Percentiles rank a stretch among this genome's conserved stretches.
Evolutionary conservation across 2,329 filamentous ascomycete species (phyloP).

Genomic region (Aspergillus sp.): DNA sequence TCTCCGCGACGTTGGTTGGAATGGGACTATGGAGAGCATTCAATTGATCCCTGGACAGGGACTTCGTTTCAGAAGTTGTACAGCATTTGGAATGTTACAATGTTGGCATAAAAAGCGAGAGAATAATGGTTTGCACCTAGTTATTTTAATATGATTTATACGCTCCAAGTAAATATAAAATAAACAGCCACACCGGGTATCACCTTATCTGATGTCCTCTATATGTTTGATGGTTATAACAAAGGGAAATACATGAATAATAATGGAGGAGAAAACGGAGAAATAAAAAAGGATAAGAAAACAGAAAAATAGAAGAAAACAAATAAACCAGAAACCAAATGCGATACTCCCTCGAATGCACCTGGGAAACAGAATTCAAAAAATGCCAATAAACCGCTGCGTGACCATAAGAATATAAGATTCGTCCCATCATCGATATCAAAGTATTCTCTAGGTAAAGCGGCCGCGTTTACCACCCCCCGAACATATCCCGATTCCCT

Average conservation of each 20-base stretch:
- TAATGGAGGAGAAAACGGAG: slow-evolving; percentile 5
- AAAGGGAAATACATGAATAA: slow-evolving; percentile 10
- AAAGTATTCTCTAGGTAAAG: slow-evolving; percentile 31
- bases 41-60: slow-evolving; percentile 34
- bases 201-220: slow-evolving; percentile 29
- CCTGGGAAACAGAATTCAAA: slow-evolving; percentile 14
- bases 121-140: background rate
- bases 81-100: background rate
- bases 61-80: background rate
- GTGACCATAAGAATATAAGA: slow-evolving; percentile 28
- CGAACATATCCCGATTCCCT: slow-evolving; percentile 39
- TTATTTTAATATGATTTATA: slow-evolving; percentile 5
- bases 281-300: slow-evolving; percentile 5
- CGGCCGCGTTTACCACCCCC: slow-evolving; percentile 45
- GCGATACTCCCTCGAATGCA: slow-evolving; percentile 31
- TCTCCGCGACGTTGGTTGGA: slow-evolving; percentile 64
- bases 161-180: slow-evolving; percentile 12
- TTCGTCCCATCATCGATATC: slow-evolving; percentile 29
- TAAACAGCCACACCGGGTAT: slow-evolving; percentile 31
- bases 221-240: slow-evolving; percentile 24
- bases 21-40: slow-evolving; percentile 67
- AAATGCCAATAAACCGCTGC: slow-evolving; percentile 22
- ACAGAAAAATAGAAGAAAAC: slow-evolving; percentile 9
- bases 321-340: slow-evolving; percentile 19
- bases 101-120: background rate